Conservation (phyloP, 2,329 filamentous ascomycete genomes). For the Aaosphaeria pasadenensis region DNA sequence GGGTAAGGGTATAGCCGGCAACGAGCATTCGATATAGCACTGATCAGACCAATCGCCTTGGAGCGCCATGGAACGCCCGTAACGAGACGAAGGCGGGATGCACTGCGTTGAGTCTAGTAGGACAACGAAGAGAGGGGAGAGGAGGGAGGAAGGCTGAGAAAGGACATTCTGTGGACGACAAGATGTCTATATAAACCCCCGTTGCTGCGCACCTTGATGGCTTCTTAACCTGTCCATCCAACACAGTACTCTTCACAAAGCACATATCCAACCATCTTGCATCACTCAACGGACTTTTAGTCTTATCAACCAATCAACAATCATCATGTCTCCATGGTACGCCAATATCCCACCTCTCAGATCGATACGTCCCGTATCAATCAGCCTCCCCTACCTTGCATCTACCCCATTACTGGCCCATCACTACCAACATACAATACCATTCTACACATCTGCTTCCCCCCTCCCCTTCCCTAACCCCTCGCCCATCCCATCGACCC, state of each 20-base stretch:
- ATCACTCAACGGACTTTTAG: neutral
- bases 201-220: slow-evolving; percentile 4
- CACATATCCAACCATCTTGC: neutral
- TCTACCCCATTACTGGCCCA: neutral
- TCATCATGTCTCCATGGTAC: slow-evolving; percentile 6
- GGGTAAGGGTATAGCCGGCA: neutral
- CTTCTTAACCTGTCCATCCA: neutral
- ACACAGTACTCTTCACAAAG: neutral
- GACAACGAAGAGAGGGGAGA: neutral
- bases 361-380: neutral
- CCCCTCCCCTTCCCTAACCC: neutral
- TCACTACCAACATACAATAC: neutral
- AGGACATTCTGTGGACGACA: neutral
- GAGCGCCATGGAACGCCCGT: neutral
- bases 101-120: neutral
- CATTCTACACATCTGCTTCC: neutral
- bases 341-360: neutral
- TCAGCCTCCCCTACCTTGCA: neutral
- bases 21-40: neutral
- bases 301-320: neutral
- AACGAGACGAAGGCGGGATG: neutral
- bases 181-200: slow-evolving; percentile 3
- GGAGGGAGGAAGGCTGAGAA: neutral
- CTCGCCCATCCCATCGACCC: neutral
- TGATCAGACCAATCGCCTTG: neutral